A percentile compares a stretch with the other conserved stretches of the same genome.
Conservation (phyloP, 2,329 filamentous ascomycete species). For the Trichoderma arundinaceum region DNA sequence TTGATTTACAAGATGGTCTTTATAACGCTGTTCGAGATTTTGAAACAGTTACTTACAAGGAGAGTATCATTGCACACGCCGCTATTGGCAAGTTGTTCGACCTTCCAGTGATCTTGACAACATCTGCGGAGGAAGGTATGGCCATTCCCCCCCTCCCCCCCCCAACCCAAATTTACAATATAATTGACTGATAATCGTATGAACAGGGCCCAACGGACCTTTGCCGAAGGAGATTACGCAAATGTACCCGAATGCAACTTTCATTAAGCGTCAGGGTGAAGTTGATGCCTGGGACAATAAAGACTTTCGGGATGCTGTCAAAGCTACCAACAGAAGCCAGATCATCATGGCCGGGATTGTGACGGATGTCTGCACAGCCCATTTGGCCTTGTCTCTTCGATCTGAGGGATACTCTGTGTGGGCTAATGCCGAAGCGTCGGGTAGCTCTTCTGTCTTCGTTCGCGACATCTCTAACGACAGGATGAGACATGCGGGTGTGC, state of each 20-base stretch:
- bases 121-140: conserved; percentile 64
- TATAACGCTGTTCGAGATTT: conserved; percentile 65
- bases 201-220: conserved; percentile 70
- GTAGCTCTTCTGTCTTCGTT: conserved; percentile 63
- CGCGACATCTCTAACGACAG: conserved; percentile 63
- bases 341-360: conserved; percentile 74
- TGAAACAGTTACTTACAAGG: conserved; percentile 66
- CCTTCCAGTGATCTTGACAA: conserved; percentile 72
- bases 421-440: conserved; percentile 73
- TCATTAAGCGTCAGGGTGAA: conserved; percentile 72
- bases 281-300: conserved; percentile 79
- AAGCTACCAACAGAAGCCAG: conserved; percentile 69
- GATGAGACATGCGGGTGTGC: conserved; percentile 70
- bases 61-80: conserved; percentile 71
- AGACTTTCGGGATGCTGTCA: conserved; percentile 69
- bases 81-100: conserved; percentile 66
- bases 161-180: conserved; percentile 22
- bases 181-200: neutral
- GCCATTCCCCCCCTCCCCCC: no score
- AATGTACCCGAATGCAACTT: conserved; percentile 69
- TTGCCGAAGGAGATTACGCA: conserved; percentile 52
- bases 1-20: conserved; percentile 48
- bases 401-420: conserved; percentile 75
- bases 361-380: conserved; percentile 77
- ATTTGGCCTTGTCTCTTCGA: conserved; percentile 73